Conservation (phyloP, 1,284 basidiomycete species). For the Exsudoporus floridanus region DNA sequence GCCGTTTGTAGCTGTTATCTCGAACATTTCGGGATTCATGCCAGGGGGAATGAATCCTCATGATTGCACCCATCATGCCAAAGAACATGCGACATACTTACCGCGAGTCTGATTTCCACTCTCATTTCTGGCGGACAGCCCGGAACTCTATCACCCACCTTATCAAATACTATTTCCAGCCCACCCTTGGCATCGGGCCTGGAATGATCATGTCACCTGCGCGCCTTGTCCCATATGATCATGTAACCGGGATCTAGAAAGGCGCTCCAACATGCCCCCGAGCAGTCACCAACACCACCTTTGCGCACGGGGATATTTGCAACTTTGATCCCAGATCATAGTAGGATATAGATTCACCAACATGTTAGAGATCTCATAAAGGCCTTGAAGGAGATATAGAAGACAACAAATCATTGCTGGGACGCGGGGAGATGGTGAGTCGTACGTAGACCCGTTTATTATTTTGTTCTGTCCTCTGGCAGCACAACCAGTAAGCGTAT, state of each 20-base stretch:
- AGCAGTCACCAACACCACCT: constrained; percentile 34
- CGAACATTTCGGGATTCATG: too few species aligned
- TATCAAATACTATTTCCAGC: constrained; percentile 38
- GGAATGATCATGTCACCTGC: constrained; percentile 49
- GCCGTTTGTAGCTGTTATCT: too few species aligned
- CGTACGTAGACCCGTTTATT: constrained; percentile 3
- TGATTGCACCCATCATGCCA: constrained; percentile 9
- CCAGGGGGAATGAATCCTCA: too few species aligned
- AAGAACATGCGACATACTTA: constrained; percentile 20
- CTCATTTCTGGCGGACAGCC: constrained; percentile 43
- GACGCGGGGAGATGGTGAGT: constrained; percentile 38
- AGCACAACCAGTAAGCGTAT: not conserved
- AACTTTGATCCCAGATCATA: constrained; percentile 22
- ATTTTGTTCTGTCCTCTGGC: too few species aligned
- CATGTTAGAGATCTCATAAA: constrained; percentile 39
- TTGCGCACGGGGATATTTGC: constrained; percentile 34
- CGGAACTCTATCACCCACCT: constrained; percentile 45
- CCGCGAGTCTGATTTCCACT: constrained; percentile 41
- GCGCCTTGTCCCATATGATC: constrained; percentile 39
- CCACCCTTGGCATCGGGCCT: constrained; percentile 45
- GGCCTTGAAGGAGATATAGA: constrained; percentile 39
- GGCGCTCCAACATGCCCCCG: constrained; percentile 32
- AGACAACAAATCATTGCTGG: constrained; percentile 29
- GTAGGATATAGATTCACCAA: constrained; percentile 44
- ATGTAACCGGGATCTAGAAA: constrained; percentile 43